Conservation (phyloP, 148 eudicot genomes). For the Rhododendron kiyosumense region DNA sequence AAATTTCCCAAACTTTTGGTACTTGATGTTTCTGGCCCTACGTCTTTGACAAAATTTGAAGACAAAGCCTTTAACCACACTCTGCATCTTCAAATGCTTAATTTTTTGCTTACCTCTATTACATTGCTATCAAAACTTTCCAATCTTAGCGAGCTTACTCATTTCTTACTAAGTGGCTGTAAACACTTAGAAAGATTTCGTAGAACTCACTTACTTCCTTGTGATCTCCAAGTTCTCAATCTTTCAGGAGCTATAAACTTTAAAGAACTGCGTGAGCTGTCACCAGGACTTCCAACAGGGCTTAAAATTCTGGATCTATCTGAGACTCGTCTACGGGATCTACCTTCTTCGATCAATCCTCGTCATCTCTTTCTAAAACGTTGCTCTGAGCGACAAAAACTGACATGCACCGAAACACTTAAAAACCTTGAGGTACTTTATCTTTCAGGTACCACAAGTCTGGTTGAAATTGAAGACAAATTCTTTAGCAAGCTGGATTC, state of each 20-base stretch:
- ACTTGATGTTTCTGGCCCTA: constrained; percentile 24
- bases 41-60: constrained; percentile 2
- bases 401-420: no score
- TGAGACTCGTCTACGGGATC: background rate
- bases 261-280: constrained; percentile 18
- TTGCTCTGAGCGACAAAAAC: background rate
- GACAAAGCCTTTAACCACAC: constrained; percentile 3
- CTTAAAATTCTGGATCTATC: constrained; percentile 27
- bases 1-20: constrained; percentile 10
- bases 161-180: constrained; percentile 18
- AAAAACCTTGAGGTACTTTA: no score
- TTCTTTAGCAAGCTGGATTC: no score
- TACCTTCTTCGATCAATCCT: constrained; percentile 24
- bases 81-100: constrained; percentile 18
- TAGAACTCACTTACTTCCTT: background rate
- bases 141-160: constrained; percentile 20
- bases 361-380: constrained; percentile 3
- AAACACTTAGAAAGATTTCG: constrained; percentile 13
- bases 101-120: constrained; percentile 25
- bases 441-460: no score
- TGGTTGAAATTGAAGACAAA: no score
- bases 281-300: background rate
- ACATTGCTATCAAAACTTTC: constrained; percentile 12
- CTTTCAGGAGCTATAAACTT: constrained; percentile 19
- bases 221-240: constrained; percentile 19